phyloP scores from a whole-genome alignment of 2,329 filamentous ascomycete genomes.

The Ophiostoma sp. region DNA sequence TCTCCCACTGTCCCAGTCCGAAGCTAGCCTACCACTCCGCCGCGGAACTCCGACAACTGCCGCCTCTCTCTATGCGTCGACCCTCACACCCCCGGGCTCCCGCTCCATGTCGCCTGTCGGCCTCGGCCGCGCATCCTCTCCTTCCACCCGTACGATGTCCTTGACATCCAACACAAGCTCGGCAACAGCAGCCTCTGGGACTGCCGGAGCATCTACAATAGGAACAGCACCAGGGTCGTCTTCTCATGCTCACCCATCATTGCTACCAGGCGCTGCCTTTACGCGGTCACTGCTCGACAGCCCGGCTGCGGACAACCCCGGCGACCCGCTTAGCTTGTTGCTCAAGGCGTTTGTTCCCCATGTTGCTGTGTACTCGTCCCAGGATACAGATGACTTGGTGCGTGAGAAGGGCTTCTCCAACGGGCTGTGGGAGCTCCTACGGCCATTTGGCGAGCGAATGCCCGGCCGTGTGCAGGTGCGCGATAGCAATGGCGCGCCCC shows the following conservation, averaged over 20 bases:
- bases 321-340: constrained; percentile 49
- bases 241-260: background rate
- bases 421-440: constrained; percentile 76
- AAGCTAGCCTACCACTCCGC: constrained; percentile 46
- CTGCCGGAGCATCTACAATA: background rate
- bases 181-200: constrained; percentile 28
- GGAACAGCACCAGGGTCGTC: background rate
- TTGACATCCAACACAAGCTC: constrained; percentile 35
- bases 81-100: constrained; percentile 61
- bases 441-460: constrained; percentile 85
- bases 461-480: constrained; percentile 83
- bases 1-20: constrained; percentile 46
- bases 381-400: constrained; percentile 75
- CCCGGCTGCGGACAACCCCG: constrained; percentile 20
- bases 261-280: constrained; percentile 33
- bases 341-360: constrained; percentile 83
- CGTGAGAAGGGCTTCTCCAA: constrained; percentile 76
- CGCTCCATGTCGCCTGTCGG: constrained; percentile 61
- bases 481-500: constrained; percentile 81
- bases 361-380: constrained; percentile 78
- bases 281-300: constrained; percentile 38
- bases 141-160: constrained; percentile 43
- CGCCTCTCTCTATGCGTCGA: constrained; percentile 59
- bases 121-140: constrained; percentile 44
- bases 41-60: constrained; percentile 53